Base-by-base conservation (phyloP, 257 asterid genomes). In the Solanum megistacrolobum region DNA sequence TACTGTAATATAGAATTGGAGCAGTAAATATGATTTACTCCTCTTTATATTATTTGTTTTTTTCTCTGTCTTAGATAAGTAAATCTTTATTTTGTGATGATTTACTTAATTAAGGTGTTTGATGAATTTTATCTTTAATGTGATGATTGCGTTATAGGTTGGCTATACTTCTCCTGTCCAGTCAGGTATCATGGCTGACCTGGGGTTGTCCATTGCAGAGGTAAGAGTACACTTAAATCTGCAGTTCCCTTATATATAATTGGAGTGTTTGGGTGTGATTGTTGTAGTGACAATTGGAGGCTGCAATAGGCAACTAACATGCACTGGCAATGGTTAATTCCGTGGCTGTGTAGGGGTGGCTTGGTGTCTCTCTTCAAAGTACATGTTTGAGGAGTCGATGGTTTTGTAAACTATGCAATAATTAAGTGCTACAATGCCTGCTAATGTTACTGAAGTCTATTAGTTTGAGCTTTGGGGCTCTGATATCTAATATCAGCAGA, bases 151-250 rank as follows among this genome's bases (percentile, higher is more conserved):
- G 25, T 55, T 25, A 58, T 72, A 87, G 91, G 32, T 27, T 34
- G 91, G 89, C 79, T 89, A 73, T 43, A 83, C 91, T 60, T 89
- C 91, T 60, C 88, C 89, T 83, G 84, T 86, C 81, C 86, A 89
- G 65, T 84, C 88, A 41, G 89, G 89, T 32, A 84, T 89, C 78
- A 83, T 83, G 84, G 60, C 72, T 43, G 91, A 87, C 71, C 86
- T 89, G 39, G 81, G 79, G 74, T 85, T 89, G 73, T 89, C 91
- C 41, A 87, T 83, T 83, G 88, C 91, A 84, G 76, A 89, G 78
- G 91, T 87, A 35, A 32, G 83, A 29, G 72, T 12, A n/a, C 62
- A 21, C n/a, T 55, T 35, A 6, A 21, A 18, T 23, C 2, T 83
- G 34, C 52, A 21, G 43, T 66, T 38, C n/a, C 35, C 73, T 43